Evolutionary conservation across 1,284 basidiomycete species (phyloP).

Genomic region (Clitocybe nebularis): DNA sequence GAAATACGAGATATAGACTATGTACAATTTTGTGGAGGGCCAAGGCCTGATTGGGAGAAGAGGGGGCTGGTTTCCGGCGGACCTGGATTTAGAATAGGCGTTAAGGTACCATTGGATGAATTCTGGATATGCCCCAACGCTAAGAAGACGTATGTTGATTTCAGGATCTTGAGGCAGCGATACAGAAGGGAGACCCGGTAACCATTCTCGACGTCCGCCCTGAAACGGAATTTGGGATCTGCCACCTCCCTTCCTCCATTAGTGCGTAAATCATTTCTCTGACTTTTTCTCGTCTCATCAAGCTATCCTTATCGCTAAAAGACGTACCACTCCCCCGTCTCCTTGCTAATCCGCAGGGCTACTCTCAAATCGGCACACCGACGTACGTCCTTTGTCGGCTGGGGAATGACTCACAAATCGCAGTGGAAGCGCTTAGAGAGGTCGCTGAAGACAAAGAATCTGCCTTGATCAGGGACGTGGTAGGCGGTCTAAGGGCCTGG

Average conservation of each 20-base stretch:
- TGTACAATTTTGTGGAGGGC: constrained; percentile 75
- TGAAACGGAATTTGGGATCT: constrained; percentile 82
- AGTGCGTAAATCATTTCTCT: constrained; percentile 66
- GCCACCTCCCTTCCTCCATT: constrained; percentile 68
- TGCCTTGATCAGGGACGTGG: constrained; percentile 59
- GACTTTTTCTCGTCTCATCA: background rate
- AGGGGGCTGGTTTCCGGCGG: constrained; percentile 43
- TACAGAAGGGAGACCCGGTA: constrained; percentile 29
- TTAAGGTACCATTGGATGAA: constrained; percentile 34
- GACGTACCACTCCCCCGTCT: constrained; percentile 68
- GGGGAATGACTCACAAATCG: constrained; percentile 93
- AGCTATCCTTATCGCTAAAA: constrained; percentile 23
- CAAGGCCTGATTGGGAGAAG: constrained; percentile 57
- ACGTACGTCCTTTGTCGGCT: constrained; percentile 77
- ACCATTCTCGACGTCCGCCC: constrained; percentile 83
- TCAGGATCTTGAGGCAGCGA: constrained; percentile 40
- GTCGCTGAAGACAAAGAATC: constrained; percentile 15
- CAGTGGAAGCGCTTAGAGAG: constrained; percentile 62
- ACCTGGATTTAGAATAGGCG: constrained; percentile 40
- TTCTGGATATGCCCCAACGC: background rate
- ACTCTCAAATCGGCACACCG: constrained; percentile 26
- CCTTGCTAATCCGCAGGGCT: constrained; percentile 49
- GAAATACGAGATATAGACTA: constrained; percentile 62
- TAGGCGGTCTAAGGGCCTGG: constrained; percentile 82
- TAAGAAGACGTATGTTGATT: constrained; percentile 16